These are phyloP conservation scores for Baeospora myosura DNA, from an alignment of 1,284 basidiomycete species.

Conservation along the genomic window DNA sequence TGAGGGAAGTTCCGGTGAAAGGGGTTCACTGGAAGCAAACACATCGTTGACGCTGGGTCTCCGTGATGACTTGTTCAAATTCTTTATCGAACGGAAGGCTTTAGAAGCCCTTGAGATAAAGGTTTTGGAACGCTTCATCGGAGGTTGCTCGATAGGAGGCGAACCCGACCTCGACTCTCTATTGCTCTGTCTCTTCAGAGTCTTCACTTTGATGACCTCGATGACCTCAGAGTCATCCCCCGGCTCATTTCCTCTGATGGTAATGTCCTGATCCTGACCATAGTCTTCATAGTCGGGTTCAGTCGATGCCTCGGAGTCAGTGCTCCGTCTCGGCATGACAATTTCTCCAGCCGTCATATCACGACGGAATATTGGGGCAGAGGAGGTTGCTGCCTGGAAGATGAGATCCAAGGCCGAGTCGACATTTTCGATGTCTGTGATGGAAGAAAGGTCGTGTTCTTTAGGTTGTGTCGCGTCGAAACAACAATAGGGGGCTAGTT, in stretches of 20 bases:
- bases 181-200: slow-evolving; percentile 30
- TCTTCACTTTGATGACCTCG: slow-evolving; percentile 60
- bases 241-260: slow-evolving; percentile 18
- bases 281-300: slow-evolving; percentile 21
- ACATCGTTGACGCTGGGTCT: slow-evolving; percentile 30
- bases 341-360: slow-evolving; percentile 14
- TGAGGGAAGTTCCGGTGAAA: slow-evolving; percentile 19
- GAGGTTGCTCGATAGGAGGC: slow-evolving; percentile 11
- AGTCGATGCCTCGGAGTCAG: slow-evolving; percentile 20
- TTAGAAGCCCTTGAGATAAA: slow-evolving; percentile 52
- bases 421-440: slow-evolving; percentile 33
- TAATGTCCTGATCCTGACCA: slow-evolving; percentile 20
- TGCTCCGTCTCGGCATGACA: slow-evolving; percentile 21
- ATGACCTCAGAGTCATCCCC: slow-evolving; percentile 48
- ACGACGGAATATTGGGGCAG: slow-evolving; percentile 17
- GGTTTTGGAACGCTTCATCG: slow-evolving; percentile 40
- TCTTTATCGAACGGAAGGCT: slow-evolving; percentile 57
- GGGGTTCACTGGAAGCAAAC: slow-evolving; percentile 25
- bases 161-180: slow-evolving; percentile 13
- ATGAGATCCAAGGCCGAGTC: slow-evolving; percentile 31
- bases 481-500: slow-evolving; percentile 54
- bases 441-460: slow-evolving; percentile 9
- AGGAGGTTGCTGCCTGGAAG: slow-evolving; percentile 5
- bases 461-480: slow-evolving; percentile 47
- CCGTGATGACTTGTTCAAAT: slow-evolving; percentile 35